Evolutionary conservation across 306 rosid species (phyloP), one percentile per base, ranked within the genome.

Genomic region (Rosa chinensis): DNA sequence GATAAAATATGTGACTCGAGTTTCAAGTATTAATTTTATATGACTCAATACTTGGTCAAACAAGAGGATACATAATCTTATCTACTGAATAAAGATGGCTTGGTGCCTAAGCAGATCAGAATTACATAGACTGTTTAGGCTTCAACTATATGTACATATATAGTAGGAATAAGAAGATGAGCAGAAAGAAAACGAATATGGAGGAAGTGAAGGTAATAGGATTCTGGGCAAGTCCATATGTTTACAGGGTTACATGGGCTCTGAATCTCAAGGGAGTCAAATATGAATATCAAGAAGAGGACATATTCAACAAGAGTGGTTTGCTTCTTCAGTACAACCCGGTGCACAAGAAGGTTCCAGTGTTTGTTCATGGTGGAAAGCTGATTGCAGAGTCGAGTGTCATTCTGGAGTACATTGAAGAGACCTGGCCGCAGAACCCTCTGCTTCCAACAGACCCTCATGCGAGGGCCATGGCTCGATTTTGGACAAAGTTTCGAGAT

Each of bases 321-420:
- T 14, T 71, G 43, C 77, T 79, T 47, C 42, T 61, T 5, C 72
- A 72, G 1, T 1, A 18, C 6, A 79, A 79, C 52, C 82, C 82
- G 1, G 64, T 79, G 16, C 50, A 72, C 10, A 72, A 48, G 53
- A 21, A 1, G 11, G 70, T 79, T 9, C 82, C 82, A 17, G 77
- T 79, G 21, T 48, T 79, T 48, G 6, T 61, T 63, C 82, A 71
- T 61, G 64, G 82, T 13, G 82, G 53, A 32, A 72, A n/a, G 48
- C 6, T 5, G 3, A 45, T 72, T 61, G 72, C 20, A 6, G 77
- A 79, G 52, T 79, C 82, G 1, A 8, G 18, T 14, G 50, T 72
- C 8, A 72, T 72, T 21, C 64, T 79, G 10, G 72, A 79, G 21
- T 79, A 79, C 62, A 71, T 72, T 0, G 77, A 79, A 8, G 82